Evolutionary conservation across 345 rosid species (phyloP), one percentile per base, ranked within the genome.

Genomic region (Bruguiera parviflora): DNA sequence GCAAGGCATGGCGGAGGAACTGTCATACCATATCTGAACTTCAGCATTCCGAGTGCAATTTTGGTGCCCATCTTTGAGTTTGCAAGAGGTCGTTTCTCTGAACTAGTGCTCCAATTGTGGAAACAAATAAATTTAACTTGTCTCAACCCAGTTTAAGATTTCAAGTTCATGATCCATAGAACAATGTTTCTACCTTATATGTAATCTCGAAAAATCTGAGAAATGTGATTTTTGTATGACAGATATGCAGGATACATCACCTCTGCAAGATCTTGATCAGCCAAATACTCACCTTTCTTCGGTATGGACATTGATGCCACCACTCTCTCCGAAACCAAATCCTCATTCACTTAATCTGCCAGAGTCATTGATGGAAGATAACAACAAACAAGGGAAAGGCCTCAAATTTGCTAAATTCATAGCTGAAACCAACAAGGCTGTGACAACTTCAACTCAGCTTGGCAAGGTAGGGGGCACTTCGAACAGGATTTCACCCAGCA

Each of bases 1-100:
- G 90, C 99, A 3, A 82, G 96, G 78, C 97, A 95, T 33, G 93
- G 96, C 33, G 93, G 90, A 9, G 93, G 99, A 66, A 87, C 83
- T 35, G 70, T 87, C 71, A 92, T 95, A 79, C 99, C 99, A 0
- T 88, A 92, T 80, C 80, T 95, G 73, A 95, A 95, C 78, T 95
- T 95, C 81, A 88, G 92, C 93, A 92, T 95, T 73, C 97, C 99
- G 18, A 86, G 90, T 73, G 93, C 87, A 22, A 85, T 82, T 69
- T 77, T 92, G 81, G 84, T 78, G 32, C 96, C 97, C 5, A 81
- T 92, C 76, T 85, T 95, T 64, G 80, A 82, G 80, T 95, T 85
- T 77, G 86, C 96, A 33, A 75, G 76, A 92, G 96, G 96, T 92
- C 64, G 62, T 82, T 75, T 47, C 6, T 16, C 73, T 61, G 57